These are phyloP conservation scores for Vigna hirtella DNA, from an alignment of 306 rosid genomes.

Conservation along the genomic window DNA sequence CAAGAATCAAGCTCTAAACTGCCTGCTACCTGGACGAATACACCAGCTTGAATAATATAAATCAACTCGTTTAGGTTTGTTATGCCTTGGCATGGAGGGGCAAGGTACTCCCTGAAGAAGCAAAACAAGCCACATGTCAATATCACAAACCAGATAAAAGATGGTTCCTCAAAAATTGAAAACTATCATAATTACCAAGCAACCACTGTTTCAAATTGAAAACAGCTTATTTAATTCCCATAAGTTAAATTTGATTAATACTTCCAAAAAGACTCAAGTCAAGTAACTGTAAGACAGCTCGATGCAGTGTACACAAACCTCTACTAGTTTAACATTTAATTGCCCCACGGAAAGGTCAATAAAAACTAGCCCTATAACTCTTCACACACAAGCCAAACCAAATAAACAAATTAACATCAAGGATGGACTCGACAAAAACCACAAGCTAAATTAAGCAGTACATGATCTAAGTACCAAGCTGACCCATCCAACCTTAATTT, in stretches of 20 bases:
- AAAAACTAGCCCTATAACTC: constrained; percentile 26
- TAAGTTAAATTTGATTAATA: neutral
- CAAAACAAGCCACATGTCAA: constrained; percentile 20
- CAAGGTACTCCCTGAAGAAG: constrained; percentile 62
- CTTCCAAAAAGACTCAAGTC: constrained; percentile 13
- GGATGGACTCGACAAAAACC: neutral
- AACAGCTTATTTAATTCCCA: constrained; percentile 15
- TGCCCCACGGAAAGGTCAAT: neutral
- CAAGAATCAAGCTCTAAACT: constrained; percentile 19
- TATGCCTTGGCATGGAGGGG: constrained; percentile 59
- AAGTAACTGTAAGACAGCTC: neutral
- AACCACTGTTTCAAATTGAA: constrained; percentile 11
- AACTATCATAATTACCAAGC: constrained; percentile 17
- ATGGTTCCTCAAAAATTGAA: neutral
- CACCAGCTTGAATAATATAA: constrained; percentile 70
- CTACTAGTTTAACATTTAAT: neutral
- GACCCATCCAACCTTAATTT: neutral
- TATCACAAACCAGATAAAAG: constrained; percentile 17
- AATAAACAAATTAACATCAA: neutral
- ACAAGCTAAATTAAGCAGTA: neutral
- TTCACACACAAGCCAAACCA: neutral
- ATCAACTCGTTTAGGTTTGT: constrained; percentile 65
- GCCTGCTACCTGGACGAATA: constrained; percentile 60
- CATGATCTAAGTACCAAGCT: neutral
- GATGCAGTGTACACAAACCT: neutral